A percentile compares a stretch with the other conserved stretches of the same genome.
phyloP scores from a whole-genome alignment of 2,329 filamentous ascomycete species.

The Fusarium sp. region DNA sequence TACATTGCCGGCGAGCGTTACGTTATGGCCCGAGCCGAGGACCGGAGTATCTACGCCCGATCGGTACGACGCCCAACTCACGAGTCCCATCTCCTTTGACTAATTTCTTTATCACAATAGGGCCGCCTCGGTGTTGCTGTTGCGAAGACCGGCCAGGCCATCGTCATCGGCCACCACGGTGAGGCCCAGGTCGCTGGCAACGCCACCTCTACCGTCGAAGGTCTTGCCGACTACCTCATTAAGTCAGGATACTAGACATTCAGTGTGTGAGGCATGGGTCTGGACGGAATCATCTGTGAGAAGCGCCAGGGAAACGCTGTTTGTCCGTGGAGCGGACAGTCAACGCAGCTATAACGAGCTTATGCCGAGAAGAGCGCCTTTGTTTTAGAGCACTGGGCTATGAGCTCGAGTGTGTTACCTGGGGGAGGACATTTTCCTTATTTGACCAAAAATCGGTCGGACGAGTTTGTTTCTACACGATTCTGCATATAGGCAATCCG shows the following conservation, averaged over 20 bases:
- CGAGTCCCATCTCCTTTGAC: background rate
- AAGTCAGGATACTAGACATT: slow-evolving; percentile 75
- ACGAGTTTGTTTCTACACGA: slow-evolving; percentile 40
- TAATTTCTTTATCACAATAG: slow-evolving; percentile 45
- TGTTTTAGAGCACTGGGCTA: slow-evolving; percentile 38
- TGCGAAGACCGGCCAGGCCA: slow-evolving; percentile 87
- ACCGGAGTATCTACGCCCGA: slow-evolving; percentile 84
- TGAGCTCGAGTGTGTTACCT: slow-evolving; percentile 31
- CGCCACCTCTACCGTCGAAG: slow-evolving; percentile 81
- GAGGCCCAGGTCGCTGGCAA: slow-evolving; percentile 78
- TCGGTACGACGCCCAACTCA: slow-evolving; percentile 66
- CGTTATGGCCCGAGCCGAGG: slow-evolving; percentile 79
- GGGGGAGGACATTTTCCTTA: slow-evolving; percentile 36
- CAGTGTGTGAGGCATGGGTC: slow-evolving; percentile 1
- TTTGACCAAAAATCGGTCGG: slow-evolving; percentile 35
- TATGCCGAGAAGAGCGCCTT: slow-evolving; percentile 38
- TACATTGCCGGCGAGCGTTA: slow-evolving; percentile 81
- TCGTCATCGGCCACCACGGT: slow-evolving; percentile 88
- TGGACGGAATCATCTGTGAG: slow-evolving; percentile 11
- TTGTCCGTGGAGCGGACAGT: slow-evolving; percentile 30
- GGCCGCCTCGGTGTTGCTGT: slow-evolving; percentile 84
- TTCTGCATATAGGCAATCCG: slow-evolving; percentile 45
- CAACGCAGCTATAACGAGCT: slow-evolving; percentile 33
- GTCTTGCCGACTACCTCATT: slow-evolving; percentile 88
- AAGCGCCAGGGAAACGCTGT: slow-evolving; percentile 26